phyloP scores from a whole-genome alignment of 208 protist genomes.

The Leishmania mexicana region DNA sequence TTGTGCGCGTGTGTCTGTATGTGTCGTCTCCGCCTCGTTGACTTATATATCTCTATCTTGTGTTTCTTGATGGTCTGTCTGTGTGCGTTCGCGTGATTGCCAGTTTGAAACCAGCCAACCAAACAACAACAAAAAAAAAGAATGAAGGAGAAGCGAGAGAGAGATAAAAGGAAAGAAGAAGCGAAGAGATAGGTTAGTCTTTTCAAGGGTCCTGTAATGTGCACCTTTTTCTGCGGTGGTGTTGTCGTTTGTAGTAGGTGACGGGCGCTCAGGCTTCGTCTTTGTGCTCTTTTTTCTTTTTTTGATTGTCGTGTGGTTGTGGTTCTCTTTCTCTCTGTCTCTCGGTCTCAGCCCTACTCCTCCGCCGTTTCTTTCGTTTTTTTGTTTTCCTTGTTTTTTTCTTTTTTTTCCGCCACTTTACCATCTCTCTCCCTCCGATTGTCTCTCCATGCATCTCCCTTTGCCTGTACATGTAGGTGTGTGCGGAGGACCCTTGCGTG shows the following conservation, averaged over 20 bases:
- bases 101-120: background rate
- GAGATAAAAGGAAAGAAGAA: background rate
- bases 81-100: background rate
- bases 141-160: background rate
- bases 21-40: conserved; percentile 6
- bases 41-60: background rate
- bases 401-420: background rate
- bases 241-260: background rate
- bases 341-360: conserved; percentile 6
- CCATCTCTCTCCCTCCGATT: conserved; percentile 7
- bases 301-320: background rate
- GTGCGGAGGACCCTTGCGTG: background rate
- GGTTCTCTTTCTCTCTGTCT: background rate
- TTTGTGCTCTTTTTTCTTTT: background rate
- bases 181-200: background rate
- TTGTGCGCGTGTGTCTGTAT: conserved; percentile 11
- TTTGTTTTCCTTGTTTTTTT: background rate
- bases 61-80: background rate
- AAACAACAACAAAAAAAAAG: background rate
- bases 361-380: background rate
- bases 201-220: background rate
- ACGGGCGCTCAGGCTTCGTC: background rate
- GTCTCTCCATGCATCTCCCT: background rate
- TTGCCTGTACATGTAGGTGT: conserved; percentile 1
- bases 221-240: background rate